phyloP scores from a whole-genome alignment of 2,329 filamentous ascomycete species.

The Aspergillus oerlinghausenensis region DNA sequence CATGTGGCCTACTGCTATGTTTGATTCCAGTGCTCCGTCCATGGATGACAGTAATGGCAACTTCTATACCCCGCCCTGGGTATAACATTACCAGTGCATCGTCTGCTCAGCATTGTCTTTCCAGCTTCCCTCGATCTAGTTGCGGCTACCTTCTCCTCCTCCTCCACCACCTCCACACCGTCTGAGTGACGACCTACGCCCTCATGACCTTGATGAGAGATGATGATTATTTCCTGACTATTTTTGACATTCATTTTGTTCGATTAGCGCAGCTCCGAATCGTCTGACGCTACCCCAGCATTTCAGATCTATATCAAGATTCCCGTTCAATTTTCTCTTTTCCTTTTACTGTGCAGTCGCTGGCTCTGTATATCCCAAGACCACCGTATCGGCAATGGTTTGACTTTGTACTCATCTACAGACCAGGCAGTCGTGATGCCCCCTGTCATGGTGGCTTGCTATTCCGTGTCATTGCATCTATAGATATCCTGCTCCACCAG shows the following conservation, averaged over 20 bases:
- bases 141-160: conserved; percentile 25
- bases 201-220: conserved; percentile 43
- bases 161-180: conserved; percentile 39
- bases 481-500: background rate
- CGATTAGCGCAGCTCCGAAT: conserved; percentile 24
- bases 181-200: conserved; percentile 24
- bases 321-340: background rate
- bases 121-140: conserved; percentile 16
- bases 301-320: background rate
- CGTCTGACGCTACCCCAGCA: background rate
- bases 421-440: background rate
- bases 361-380: background rate
- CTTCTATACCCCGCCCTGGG: conserved; percentile 31
- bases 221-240: conserved; percentile 39
- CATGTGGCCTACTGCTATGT: conserved; percentile 30
- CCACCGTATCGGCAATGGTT: background rate
- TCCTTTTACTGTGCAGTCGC: background rate
- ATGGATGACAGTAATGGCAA: conserved; percentile 24
- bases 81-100: conserved; percentile 15
- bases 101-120: conserved; percentile 7
- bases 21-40: conserved; percentile 26
- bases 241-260: conserved; percentile 17
- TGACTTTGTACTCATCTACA: background rate
- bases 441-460: background rate
- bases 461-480: background rate